Base-by-base conservation (phyloP, 1,139 yeast genomes). In the Taphrina wiesneri region DNA sequence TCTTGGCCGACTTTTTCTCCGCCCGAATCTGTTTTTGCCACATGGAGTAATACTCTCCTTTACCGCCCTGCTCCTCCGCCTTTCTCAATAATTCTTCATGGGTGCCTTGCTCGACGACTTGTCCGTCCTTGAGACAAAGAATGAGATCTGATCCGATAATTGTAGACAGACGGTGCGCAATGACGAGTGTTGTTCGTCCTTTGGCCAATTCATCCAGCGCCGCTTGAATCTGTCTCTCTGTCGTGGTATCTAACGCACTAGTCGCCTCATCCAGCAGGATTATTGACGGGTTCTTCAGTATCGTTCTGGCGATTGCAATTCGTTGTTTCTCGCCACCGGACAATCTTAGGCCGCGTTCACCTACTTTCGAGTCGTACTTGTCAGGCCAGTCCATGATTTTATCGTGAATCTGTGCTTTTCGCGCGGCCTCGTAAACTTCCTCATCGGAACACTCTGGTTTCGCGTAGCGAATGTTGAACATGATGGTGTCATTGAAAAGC, bases 121-220 rank as follows among this genome's bases (percentile, higher is more conserved):
- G 82, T 73, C 96, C 96, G 73, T 88, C 86, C 52, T 88, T 89
- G 84, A 89, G 79, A 43, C 86, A 79, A 61, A 88, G 83, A 67
- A 88, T 85, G 81, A 83, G 83, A 41, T 83, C 90, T 26, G 96
- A 95, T 69, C 85, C 83, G 73, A 83, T 87, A 65, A 88, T 81
- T 21, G 96, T 87, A 0, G 95, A 87, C 70, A 88, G 87, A 13
- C 88, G 88, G 76, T 89, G 96, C 5, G 95, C 87, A 15, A 88
- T 84, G 75, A 92, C 97, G 17, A 97, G 96, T 65, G 92, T 90
- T 0, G 98, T 93, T 74, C 98, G 82, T 95, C 89, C 81, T 95
- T 85, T 9, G 80, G 65, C 56, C 26, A 67, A 67, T 83, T 83
- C 63, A 80, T 79, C 95, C 65, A 89, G 80, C 63, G 89, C 87